Evolutionary conservation across 768 basidiomycete genomes (phyloP).

Genomic region (Terana coerulea): DNA sequence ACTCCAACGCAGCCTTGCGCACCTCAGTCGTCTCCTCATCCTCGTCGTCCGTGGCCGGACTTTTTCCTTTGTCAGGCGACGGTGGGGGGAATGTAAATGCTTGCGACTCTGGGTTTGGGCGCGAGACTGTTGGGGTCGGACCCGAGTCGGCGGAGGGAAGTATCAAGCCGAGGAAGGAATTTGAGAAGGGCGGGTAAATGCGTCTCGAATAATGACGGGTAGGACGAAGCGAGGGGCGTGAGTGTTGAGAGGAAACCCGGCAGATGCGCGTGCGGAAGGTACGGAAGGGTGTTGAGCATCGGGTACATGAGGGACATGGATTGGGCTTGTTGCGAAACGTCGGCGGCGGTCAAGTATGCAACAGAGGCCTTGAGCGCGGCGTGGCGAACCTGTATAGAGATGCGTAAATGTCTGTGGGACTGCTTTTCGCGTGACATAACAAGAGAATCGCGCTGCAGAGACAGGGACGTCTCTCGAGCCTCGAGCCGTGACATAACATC

Average conservation of each 20-base stretch:
- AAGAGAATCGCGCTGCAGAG: background rate
- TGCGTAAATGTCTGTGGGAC: background rate
- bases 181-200: slow-evolving; percentile 65
- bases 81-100: slow-evolving; percentile 39
- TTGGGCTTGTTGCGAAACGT: slow-evolving; percentile 57
- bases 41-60: slow-evolving; percentile 30
- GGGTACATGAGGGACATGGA: slow-evolving; percentile 58
- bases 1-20: slow-evolving; percentile 71
- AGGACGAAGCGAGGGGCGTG: slow-evolving; percentile 64
- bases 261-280: slow-evolving; percentile 49
- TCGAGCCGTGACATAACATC: too few relatives aligned
- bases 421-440: background rate
- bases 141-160: slow-evolving; percentile 56
- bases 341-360: slow-evolving; percentile 62
- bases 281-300: slow-evolving; percentile 72
- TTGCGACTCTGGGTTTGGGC: slow-evolving; percentile 35
- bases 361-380: slow-evolving; percentile 69
- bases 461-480: background rate
- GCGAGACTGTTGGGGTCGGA: slow-evolving; percentile 50
- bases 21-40: slow-evolving; percentile 69
- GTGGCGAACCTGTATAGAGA: slow-evolving; percentile 53
- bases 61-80: slow-evolving; percentile 22
- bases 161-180: slow-evolving; percentile 67
- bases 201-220: slow-evolving; percentile 69
- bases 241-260: slow-evolving; percentile 65